These are phyloP conservation scores for Mycena vitilis DNA, from an alignment of 768 basidiomycete genomes.

Conservation along the genomic window DNA sequence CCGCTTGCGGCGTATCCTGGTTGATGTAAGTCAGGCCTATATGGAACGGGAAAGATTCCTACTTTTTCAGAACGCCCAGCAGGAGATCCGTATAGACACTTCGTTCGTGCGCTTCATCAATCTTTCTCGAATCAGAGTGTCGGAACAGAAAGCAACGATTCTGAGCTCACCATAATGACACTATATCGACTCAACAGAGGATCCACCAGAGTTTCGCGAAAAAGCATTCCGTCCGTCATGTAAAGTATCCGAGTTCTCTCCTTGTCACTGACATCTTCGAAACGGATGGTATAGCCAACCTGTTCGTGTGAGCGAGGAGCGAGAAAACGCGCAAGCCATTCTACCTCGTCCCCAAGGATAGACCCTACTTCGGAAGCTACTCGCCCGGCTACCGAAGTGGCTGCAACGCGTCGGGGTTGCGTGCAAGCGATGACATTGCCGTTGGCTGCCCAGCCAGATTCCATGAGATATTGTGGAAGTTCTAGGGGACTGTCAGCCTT, in stretches of 20 bases:
- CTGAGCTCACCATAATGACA: constrained; percentile 85
- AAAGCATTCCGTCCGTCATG: constrained; percentile 98
- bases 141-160: constrained; percentile 17
- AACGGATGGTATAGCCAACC: constrained; percentile 98
- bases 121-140: constrained; percentile 55
- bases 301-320: constrained; percentile 43
- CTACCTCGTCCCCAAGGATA: constrained; percentile 88
- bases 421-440: constrained; percentile 92
- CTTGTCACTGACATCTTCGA: constrained; percentile 92
- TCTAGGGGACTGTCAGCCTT: constrained; percentile 61
- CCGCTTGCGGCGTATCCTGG: constrained; percentile 90
- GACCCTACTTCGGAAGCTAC: constrained; percentile 95
- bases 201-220: constrained; percentile 92
- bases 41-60: constrained; percentile 25
- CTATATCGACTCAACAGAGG: constrained; percentile 93
- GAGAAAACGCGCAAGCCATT: constrained; percentile 28
- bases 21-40: constrained; percentile 9
- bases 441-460: constrained; percentile 91
- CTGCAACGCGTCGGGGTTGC: constrained; percentile 93
- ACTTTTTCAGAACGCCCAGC: constrained; percentile 95
- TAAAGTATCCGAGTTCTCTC: constrained; percentile 91
- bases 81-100: constrained; percentile 96
- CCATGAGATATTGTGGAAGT: constrained; percentile 93
- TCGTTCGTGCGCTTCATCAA: constrained; percentile 98
- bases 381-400: constrained; percentile 91